A percentile compares a stretch with the other conserved stretches of the same genome.
Conservation (phyloP, 2,329 filamentous ascomycete species). For the Achaetomium macrosporum region DNA sequence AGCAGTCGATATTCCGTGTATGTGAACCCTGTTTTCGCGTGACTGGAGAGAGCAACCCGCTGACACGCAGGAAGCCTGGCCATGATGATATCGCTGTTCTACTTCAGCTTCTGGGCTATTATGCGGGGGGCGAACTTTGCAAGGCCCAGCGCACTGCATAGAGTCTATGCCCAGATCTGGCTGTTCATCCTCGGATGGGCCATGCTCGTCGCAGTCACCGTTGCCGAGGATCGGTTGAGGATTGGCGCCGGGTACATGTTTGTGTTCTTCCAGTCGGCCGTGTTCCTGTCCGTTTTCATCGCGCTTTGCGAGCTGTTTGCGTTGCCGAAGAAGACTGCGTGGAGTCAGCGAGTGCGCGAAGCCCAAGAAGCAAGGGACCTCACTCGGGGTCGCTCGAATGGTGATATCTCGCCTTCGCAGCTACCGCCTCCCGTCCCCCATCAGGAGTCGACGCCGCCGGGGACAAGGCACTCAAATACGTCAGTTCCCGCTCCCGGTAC, state of each 20-base stretch:
- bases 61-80: constrained; percentile 52
- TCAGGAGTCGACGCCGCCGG: constrained; percentile 15
- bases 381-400: constrained; percentile 20
- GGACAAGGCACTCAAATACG: constrained; percentile 16
- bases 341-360: constrained; percentile 53
- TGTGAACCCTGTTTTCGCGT: constrained; percentile 20
- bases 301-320: constrained; percentile 75
- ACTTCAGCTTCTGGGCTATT: constrained; percentile 76
- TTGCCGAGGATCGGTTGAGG: constrained; percentile 68
- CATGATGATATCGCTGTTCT: constrained; percentile 78
- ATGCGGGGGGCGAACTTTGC: constrained; percentile 71
- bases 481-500: constrained; percentile 5
- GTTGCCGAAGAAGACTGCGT: constrained; percentile 65
- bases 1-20: constrained; percentile 76
- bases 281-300: constrained; percentile 69
- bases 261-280: constrained; percentile 70
- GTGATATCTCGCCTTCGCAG: constrained; percentile 11
- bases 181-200: constrained; percentile 71
- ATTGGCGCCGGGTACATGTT: constrained; percentile 74
- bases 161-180: constrained; percentile 78
- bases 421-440: constrained; percentile 11
- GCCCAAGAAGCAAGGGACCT: constrained; percentile 40
- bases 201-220: constrained; percentile 63
- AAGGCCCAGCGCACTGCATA: constrained; percentile 79
- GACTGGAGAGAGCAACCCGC: background rate